Evolutionary conservation across 2,329 filamentous ascomycete species (phyloP), one percentile per base, ranked within the genome.

Genomic region (Karstenula rhodostoma): DNA sequence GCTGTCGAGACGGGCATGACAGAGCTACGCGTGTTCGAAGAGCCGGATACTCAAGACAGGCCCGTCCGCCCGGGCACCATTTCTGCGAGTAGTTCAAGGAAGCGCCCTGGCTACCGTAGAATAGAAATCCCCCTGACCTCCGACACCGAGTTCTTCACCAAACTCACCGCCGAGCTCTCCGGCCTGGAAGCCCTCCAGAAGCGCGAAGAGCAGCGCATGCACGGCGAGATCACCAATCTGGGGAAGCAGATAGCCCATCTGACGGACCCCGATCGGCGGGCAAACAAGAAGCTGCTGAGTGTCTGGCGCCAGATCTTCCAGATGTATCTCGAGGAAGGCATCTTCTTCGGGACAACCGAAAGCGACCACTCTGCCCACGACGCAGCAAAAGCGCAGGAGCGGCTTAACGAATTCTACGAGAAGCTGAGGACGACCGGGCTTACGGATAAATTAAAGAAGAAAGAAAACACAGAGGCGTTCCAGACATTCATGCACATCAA

Each of bases 261-360:
- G 8, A 87, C 90, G 0, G 86, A 87, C 60, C 90, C 90, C 3
- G 85, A 85, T 56, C 85, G 87, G 22, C 84, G 86, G 48, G 87
- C 85, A 62, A 88, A 83, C 47, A 83, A 80, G 55, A 79, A 84
- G 47, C 90, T 95, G 72, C 79, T 96, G 25, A 86, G 88, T 56
- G 85, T 85, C 40, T 96, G 93, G 93, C 87, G 93, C 51, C 85
- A 90, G 65, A 89, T 96, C 64, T 94, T 96, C 69, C 89, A 93
- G 61, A 79, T 94, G 0, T 96, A 96, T 71, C 79, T 94, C 13
- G 89, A 95, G 58, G 89, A 90, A 8, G 86, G 90, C 57, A 84
- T 96, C 32, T 96, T 96, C 79, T 95, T 95, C 75, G 92, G 91
- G 1, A 90, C 89, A 0, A 86, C 87, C 32, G 92, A 96, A 74